Percentiles rank a stretch among this genome's conserved stretches.
phyloP scores from a whole-genome alignment of 495 filamentous ascomycete species.

The Penicillium lagena region DNA sequence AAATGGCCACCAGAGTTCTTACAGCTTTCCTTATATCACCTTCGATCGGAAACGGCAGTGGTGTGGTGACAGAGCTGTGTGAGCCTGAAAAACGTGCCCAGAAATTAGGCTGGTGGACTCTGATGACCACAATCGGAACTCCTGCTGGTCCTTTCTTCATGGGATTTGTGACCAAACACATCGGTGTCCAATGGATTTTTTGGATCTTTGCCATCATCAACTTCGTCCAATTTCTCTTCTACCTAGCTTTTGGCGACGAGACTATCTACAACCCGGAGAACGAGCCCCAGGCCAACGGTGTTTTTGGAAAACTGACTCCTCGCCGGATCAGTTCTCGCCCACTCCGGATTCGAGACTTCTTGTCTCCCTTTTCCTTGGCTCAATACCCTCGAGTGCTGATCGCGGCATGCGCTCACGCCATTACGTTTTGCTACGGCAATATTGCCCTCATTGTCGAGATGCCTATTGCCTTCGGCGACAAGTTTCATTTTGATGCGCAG shows the following conservation, averaged over 20 bases:
- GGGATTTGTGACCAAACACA: constrained; percentile 20
- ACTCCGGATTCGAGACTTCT: too few relatives aligned
- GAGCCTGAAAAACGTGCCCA: constrained; percentile 13
- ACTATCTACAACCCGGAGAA: constrained; percentile 14
- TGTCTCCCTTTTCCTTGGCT: too few relatives aligned
- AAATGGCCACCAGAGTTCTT: constrained; percentile 15
- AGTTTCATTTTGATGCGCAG: constrained; percentile 26
- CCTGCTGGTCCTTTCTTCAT: constrained; percentile 19
- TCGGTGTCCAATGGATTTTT: constrained; percentile 27
- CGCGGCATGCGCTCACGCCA: constrained; percentile 17
- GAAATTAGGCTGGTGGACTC: constrained; percentile 21
- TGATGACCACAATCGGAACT: constrained; percentile 19
- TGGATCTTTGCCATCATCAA: constrained; percentile 21
- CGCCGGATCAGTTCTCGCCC: too few relatives aligned
- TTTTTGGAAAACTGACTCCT: too few relatives aligned
- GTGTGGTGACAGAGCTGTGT: constrained; percentile 18
- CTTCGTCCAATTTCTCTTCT: too few relatives aligned
- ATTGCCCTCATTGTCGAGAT: constrained; percentile 27
- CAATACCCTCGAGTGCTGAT: neutral
- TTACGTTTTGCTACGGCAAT: constrained; percentile 26
- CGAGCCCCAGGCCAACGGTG: neutral
- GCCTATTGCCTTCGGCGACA: constrained; percentile 21
- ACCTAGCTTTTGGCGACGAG: neutral
- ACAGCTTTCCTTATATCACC: constrained; percentile 19
- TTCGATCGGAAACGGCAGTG: constrained; percentile 17